Conservation (phyloP, 306 rosid genomes). For the Alnus rubra region DNA sequence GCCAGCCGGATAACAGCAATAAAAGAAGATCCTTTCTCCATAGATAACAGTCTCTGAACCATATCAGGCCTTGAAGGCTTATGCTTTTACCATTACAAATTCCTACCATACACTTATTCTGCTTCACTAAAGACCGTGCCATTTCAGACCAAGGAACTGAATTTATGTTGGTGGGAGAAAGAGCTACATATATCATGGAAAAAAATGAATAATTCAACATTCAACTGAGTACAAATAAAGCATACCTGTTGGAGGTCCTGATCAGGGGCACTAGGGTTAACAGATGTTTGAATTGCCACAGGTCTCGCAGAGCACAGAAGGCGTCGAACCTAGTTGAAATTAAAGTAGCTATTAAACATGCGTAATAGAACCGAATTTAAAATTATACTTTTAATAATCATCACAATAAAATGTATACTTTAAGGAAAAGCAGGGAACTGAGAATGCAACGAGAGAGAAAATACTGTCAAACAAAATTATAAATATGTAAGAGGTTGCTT, state of each 20-base stretch:
- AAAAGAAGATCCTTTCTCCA: neutral
- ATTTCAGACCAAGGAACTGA: neutral
- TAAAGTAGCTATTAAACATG: slow-evolving; percentile 26
- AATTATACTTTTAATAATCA: neutral
- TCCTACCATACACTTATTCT: neutral
- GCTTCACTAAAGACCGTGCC: neutral
- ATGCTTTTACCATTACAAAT: neutral
- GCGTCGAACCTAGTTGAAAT: slow-evolving; percentile 74
- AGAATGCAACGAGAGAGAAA: neutral
- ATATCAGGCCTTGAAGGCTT: neutral
- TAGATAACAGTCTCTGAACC: neutral
- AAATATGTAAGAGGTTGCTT: neutral
- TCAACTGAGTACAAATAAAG: slow-evolving; percentile 19
- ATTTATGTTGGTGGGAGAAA: neutral
- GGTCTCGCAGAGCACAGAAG: slow-evolving; percentile 95
- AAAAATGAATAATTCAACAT: slow-evolving; percentile 15
- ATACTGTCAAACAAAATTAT: neutral
- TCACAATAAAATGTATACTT: neutral
- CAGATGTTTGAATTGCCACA: slow-evolving; percentile 90
- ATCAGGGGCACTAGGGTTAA: slow-evolving; percentile 84
- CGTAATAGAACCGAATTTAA: neutral
- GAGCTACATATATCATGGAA: neutral
- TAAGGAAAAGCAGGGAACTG: neutral
- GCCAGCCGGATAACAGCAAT: neutral
- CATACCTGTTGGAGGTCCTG: slow-evolving; percentile 97